Base-by-base conservation (phyloP, 2,329 filamentous ascomycete species). In the Fusarium redolens region DNA sequence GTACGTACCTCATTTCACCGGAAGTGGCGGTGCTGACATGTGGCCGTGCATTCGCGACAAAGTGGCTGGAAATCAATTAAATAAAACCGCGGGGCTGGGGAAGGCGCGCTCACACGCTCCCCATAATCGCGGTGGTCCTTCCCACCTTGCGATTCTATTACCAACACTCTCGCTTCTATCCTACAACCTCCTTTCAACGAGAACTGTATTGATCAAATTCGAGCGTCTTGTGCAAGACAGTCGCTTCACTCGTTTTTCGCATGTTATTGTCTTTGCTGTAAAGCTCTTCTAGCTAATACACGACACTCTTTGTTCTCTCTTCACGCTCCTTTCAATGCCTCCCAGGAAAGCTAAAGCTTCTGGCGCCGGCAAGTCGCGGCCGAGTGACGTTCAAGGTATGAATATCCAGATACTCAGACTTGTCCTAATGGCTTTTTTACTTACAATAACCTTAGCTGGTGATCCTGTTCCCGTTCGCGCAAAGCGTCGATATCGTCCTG, bases 401-500 rank as follows among this genome's bases (percentile, higher is more conserved):
- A 20, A 25, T n/a, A 25, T 11, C 3, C 20, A 9, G 3, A 43
- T n/a, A 38, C 11, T 8, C 13, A 14, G 5, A 25, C 28, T 48
- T 37, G 6, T 31, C 18, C 4, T 15, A 30, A 18, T 33, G 25
- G 11, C 20, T 7, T 43, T 9, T 14, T 35, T 79, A 72, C 81
- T 79, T 59, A 66, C 69, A 25, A 17, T 30, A n/a, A 33, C 18
- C 62, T 41, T 68, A 94, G 92, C 92, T 76, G 93, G 93, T 67
- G 92, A 95, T 77, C 92, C 93, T 35, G 84, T 93, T 50, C 92
- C 92, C 3, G 85, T 87, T 65, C 84, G 83, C 65, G 87, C 87
- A 73, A 89, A 87, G 73, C 88, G 88, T 72, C 89, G 93, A 74
- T 95, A 94, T 79, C 89, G 86, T 63, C 93, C 93, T 3, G 95